Base-by-base conservation (phyloP, 176 grass and related monocot species). In the Tillandsia leiboldiana region DNA sequence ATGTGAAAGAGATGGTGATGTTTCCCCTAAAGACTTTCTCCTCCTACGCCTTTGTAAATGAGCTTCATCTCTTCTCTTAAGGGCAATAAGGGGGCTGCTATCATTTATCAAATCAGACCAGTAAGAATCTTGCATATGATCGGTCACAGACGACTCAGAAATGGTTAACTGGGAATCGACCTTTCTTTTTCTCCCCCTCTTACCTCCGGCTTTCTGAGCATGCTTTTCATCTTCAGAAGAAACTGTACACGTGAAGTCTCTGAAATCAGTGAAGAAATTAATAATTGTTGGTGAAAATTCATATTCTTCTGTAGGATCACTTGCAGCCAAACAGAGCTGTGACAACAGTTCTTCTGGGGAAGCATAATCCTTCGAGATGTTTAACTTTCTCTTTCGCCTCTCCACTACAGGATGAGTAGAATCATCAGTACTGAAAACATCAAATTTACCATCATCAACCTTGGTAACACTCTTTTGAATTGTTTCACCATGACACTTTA, bases 91-190 rank as follows among this genome's bases (percentile, higher is more conserved):
- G 11, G 75, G 52, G 79, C 54, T 54, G 22, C 47, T 84, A 51
- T 77, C 51, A 85, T 85, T 76, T 50, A 88, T 86, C 82, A 99
- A 83, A 69, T 88, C 89, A 5, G 94, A 99, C 94, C 94, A 99
- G 69, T 99, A 99, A 14, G 94, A 90, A 50, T 99, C 94, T 74
- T 90, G 89, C 86, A 99, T 92, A 77, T 97, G 93, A 80, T 99
- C 89, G 18, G 51, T 6, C 28, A 49, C 48, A 14, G 29, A 69
- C 28, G 50, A 28, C 17, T 68, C 52, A 50, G 53, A 77, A 61
- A 15, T 3, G 53, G 10, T 6, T 20, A 47, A 26, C 65, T 59
- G 53, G 69, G 12, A 17, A 74, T 75, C 51, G 0, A 85, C 75
- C 54, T 68, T 99, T 69, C 82, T 86, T 82, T 99, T 99, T 78